Evolutionary conservation across 495 filamentous ascomycete species (phyloP), one percentile per base, ranked within the genome.

Genomic region (Geopyxis carbonaria): DNA sequence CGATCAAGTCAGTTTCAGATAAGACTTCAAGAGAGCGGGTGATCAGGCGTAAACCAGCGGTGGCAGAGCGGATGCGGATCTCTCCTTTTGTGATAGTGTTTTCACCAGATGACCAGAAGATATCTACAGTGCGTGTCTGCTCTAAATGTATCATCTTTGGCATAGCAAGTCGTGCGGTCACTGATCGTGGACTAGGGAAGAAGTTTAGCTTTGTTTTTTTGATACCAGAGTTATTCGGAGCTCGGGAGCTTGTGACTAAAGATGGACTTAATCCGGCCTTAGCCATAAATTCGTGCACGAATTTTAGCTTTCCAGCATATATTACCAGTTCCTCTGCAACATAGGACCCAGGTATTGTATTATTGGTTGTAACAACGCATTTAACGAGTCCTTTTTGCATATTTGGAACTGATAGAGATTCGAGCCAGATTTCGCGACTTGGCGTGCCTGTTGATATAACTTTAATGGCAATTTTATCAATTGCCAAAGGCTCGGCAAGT

Each of bases 21-120:
- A 75, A 56, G 22, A 76, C 58, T 32, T 69, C 64, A 0, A 76
- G 64, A 46, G 86, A 76, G 24, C 73, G 70, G 30, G 78, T 86
- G 40, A 83, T 70, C 10, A 99, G 65, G 29, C 91, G 68, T 22
- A 99, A 59, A 0, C 91, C 91, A 18, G 86, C 89, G 2, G 91
- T 87, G 3, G 78, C 83, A 43, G 85, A 70, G 47, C 75, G 71
- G 20, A 94, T 63, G 22, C 75, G 73, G 37, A 99, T 56, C 42
- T 78, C 76, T 24, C 73, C 76, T 9, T 52, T 66, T 22, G 61
- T 58, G 32, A 94, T 66, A 2, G 78, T 59, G 51, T 95, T 93
- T 66, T 75, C 75, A 19, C 87, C 87, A 29, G 73, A 76, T 31
- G 64, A 57, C 6, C 93, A 58, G 40, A 75, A 68, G 31, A 99